Evolutionary conservation across 768 basidiomycete species (phyloP), one percentile per base, ranked within the genome.

Genomic region (Pisolithus microcarpus): DNA sequence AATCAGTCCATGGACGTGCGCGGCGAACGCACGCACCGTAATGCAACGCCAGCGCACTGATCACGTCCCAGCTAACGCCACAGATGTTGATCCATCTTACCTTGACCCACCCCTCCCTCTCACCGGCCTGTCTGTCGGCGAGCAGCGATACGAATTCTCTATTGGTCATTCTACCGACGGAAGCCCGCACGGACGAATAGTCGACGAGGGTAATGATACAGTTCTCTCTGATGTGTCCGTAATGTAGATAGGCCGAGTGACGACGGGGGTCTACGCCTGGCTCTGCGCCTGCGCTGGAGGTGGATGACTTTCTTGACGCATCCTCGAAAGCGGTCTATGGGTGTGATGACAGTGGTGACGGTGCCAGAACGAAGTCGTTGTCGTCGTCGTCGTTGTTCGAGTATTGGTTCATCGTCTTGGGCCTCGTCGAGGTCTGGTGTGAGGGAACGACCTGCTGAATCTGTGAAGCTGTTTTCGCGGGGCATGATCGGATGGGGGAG

Each of bases 1-100:
- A 31, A 24, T 37, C 7, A 52, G 51, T 5, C 51, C 45, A 2
- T 57, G 53, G 24, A 55, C 55, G 28, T 4, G 51, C 4, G 1
- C 53, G 43, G 13, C 48, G 37, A 6, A 9, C 2, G 26, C 23
- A 31, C 73, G 53, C 52, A 84, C 84, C 74, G 58, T 84, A 85
- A 64, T 77, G 78, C 51, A 86, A 63, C 18, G 82, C 80, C 30
- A 87, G 64, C 0, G 79, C 78, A 58, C 81, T 83, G 57, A 88
- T 75, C 36, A 87, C 82, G 58, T 86, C 84, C 83, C 84, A 87
- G 55, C 78, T 70, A 37, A 76, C 68, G 5, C 85, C 86, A 21
- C 77, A 80, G 54, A 87, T 74, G 56, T 84, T 84, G 48, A 87
- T 85, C 85, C 84, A 88, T 47, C 86, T 69, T 16, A 85, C 85